A percentile compares a stretch with the other conserved stretches of the same genome.
Conservation (phyloP, 208 protist species). For the Trypanosoma lewisi region DNA sequence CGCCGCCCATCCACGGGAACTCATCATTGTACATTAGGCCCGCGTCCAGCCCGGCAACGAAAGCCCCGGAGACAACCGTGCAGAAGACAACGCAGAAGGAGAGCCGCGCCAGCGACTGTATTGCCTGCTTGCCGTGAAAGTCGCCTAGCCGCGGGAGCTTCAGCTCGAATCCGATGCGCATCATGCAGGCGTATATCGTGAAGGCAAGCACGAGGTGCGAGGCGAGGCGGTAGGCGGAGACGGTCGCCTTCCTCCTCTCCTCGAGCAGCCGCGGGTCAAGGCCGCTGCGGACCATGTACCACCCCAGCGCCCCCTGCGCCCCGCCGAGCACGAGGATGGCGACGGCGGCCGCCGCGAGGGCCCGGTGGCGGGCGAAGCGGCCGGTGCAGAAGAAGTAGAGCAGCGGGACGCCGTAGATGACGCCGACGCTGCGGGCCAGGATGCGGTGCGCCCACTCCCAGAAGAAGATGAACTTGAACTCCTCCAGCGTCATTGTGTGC, state of each 20-base stretch:
- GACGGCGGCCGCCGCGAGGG: constrained; percentile 45
- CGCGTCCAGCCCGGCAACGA: constrained; percentile 89
- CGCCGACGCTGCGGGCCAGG: constrained; percentile 88
- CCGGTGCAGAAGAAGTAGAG: constrained; percentile 83
- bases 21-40: constrained; percentile 90
- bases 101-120: constrained; percentile 54
- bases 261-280: constrained; percentile 86
- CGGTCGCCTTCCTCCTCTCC: constrained; percentile 68
- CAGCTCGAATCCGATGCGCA: constrained; percentile 75
- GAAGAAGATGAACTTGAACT: constrained; percentile 97
- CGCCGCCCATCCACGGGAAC: constrained; percentile 87
- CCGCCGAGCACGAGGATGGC: constrained; percentile 66
- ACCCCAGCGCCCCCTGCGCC: constrained; percentile 93
- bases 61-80: constrained; percentile 85
- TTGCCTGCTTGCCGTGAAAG: constrained; percentile 40
- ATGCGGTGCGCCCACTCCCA: constrained; percentile 96
- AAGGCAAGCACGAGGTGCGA: constrained; percentile 94
- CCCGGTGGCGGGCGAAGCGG: constrained; percentile 42
- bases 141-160: constrained; percentile 39
- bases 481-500: constrained; percentile 89
- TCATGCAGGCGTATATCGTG: constrained; percentile 89
- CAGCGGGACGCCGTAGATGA: constrained; percentile 89
- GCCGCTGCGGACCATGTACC: constrained; percentile 97
- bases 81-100: constrained; percentile 68
- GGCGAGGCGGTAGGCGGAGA: constrained; percentile 90